A percentile compares a stretch with the other conserved stretches of the same genome.
These are phyloP conservation scores for Ustilago lituana DNA, from an alignment of 1,284 basidiomycete species.

Conservation along the genomic window DNA sequence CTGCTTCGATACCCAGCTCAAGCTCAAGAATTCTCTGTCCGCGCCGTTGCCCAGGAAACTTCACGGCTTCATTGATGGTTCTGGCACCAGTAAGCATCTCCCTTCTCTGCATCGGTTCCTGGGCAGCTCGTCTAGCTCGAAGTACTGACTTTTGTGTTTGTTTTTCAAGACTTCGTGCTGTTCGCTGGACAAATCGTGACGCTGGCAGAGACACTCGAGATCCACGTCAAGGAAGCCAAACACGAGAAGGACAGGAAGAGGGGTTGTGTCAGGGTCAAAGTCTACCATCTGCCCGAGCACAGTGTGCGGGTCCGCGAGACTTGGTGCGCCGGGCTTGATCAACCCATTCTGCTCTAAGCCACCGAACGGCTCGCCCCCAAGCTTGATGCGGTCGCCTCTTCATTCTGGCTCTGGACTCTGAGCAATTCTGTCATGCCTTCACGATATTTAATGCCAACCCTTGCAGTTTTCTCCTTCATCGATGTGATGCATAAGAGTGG, in stretches of 20 bases:
- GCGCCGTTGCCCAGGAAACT: slow-evolving; percentile 10
- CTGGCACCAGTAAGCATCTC: slow-evolving; percentile 1
- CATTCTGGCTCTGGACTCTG: no score
- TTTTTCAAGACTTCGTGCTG: slow-evolving; percentile 24
- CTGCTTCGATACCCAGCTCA: slow-evolving; percentile 16
- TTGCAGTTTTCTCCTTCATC: background rate
- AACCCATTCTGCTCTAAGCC: slow-evolving; percentile 14
- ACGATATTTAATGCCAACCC: background rate
- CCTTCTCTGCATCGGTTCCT: background rate
- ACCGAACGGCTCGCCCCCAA: background rate
- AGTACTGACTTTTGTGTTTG: no score
- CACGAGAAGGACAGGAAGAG: background rate
- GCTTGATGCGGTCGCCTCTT: background rate
- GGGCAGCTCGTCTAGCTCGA: no score
- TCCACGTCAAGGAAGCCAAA: slow-evolving; percentile 9
- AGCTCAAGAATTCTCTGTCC: slow-evolving; percentile 6
- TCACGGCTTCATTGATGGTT: slow-evolving; percentile 15
- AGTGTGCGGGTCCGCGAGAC: background rate
- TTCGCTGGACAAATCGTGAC: slow-evolving; percentile 20
- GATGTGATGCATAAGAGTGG: background rate
- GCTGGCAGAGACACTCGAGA: slow-evolving; percentile 8
- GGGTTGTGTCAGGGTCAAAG: slow-evolving; percentile 9
- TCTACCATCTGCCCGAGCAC: slow-evolving; percentile 11
- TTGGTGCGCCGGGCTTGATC: slow-evolving; percentile 23
- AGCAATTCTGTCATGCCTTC: no score